These are phyloP conservation scores for Penicillium waksmanii DNA, from an alignment of 495 filamentous ascomycete species.

Conservation along the genomic window DNA sequence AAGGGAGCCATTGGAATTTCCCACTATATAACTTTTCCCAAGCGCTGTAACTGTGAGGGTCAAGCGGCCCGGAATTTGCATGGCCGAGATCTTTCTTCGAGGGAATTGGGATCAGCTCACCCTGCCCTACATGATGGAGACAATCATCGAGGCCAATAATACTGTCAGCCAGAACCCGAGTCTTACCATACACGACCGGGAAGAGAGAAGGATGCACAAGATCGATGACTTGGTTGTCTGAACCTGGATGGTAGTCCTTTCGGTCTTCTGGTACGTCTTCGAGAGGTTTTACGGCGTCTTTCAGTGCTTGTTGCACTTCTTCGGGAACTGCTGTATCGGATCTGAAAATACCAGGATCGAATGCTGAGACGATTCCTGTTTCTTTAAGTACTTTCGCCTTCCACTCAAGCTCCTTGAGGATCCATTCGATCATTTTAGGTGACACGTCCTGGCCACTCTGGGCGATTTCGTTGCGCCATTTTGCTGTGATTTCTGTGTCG, in stretches of 20 bases:
- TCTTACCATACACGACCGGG: background rate
- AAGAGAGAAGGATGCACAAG: background rate
- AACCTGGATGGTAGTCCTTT: background rate
- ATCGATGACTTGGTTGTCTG: background rate
- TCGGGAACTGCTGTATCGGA: background rate
- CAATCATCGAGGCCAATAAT: background rate
- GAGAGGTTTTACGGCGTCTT: background rate
- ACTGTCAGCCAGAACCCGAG: background rate
- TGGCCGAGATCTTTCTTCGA: background rate
- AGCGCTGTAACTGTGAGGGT: too few relatives aligned
- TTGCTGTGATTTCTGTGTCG: background rate
- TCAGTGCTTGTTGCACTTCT: background rate
- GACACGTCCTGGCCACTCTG: background rate
- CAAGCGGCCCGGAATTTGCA: too few relatives aligned
- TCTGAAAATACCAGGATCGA: background rate
- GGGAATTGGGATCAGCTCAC: background rate
- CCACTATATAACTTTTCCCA: background rate
- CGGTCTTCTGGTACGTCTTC: background rate
- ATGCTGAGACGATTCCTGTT: background rate
- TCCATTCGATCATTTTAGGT: background rate
- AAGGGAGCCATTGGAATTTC: conserved; percentile 1
- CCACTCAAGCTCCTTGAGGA: background rate
- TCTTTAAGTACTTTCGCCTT: background rate
- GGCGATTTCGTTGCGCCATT: conserved; percentile 2
- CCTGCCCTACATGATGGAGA: background rate